Conservation (phyloP, 2,329 filamentous ascomycete species). For the Arthroderma uncinatum region DNA sequence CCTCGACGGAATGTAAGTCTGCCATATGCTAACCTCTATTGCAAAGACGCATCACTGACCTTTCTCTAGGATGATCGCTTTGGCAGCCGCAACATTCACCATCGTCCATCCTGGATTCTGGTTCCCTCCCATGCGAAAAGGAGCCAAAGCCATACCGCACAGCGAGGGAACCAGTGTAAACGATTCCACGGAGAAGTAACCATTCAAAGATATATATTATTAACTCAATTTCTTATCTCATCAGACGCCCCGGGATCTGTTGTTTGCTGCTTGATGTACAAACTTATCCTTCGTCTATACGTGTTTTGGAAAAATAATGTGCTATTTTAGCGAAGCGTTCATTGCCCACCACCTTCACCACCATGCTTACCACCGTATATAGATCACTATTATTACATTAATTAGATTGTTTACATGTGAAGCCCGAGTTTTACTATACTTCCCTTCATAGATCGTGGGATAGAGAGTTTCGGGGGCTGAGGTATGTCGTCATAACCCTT, state of each 20-base stretch:
- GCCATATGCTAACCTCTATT: not conserved
- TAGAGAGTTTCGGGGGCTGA: constrained; percentile 4
- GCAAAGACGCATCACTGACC: not conserved
- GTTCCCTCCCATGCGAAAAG: constrained; percentile 7
- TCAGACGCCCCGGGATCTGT: not conserved
- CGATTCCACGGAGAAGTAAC: not conserved
- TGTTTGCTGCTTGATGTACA: not conserved
- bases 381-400: not conserved
- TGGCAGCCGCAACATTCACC: constrained; percentile 33
- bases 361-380: not conserved
- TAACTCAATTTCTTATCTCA: not conserved
- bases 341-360: not conserved
- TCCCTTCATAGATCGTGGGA: not conserved
- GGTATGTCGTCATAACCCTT: constrained; percentile 6
- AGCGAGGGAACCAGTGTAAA: constrained; percentile 3
- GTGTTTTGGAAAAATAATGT: not conserved
- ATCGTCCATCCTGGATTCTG: constrained; percentile 38
- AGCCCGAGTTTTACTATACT: not conserved
- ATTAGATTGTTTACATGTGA: not conserved
- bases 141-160: not conserved
- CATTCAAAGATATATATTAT: not conserved
- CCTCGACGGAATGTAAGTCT: constrained; percentile 38
- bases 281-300: not conserved
- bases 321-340: not conserved
- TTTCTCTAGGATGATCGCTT: constrained; percentile 35